Percentiles rank a stretch among this genome's conserved stretches.
These are phyloP conservation scores for Penicillium herquei DNA, from an alignment of 495 filamentous ascomycete species.

Conservation along the genomic window DNA sequence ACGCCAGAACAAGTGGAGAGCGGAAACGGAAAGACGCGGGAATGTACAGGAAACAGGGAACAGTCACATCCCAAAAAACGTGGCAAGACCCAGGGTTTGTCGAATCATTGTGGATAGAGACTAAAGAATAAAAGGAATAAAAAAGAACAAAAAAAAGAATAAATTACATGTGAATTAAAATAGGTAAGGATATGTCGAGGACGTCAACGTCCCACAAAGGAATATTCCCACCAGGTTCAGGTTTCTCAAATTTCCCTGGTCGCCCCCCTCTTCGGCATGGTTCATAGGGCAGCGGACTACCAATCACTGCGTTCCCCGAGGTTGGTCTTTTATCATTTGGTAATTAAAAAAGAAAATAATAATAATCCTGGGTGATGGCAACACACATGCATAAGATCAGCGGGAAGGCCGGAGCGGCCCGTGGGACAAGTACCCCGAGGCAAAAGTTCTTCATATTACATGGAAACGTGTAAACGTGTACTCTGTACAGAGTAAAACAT, in stretches of 20 bases:
- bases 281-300: background rate
- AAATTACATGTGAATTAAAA: background rate
- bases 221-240: too few relatives aligned
- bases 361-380: conserved; percentile 12
- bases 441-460: conserved; percentile 13
- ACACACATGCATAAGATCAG: conserved; percentile 48
- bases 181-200: too few relatives aligned
- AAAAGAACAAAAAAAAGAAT: background rate
- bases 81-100: conserved; percentile 23
- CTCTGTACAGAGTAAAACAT: background rate
- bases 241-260: too few relatives aligned
- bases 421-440: conserved; percentile 39
- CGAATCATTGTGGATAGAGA: background rate
- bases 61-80: conserved; percentile 29
- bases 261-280: too few relatives aligned
- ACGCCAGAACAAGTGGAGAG: conserved; percentile 17
- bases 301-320: background rate
- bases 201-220: too few relatives aligned
- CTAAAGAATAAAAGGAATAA: background rate
- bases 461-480: background rate
- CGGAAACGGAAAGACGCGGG: conserved; percentile 39
- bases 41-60: conserved; percentile 28
- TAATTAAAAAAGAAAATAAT: background rate
- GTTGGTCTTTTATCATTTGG: background rate
- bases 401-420: conserved; percentile 48